Evolutionary conservation across 2,329 filamentous ascomycete genomes (phyloP).

Genomic region (Ophiosphaerella korrae): DNA sequence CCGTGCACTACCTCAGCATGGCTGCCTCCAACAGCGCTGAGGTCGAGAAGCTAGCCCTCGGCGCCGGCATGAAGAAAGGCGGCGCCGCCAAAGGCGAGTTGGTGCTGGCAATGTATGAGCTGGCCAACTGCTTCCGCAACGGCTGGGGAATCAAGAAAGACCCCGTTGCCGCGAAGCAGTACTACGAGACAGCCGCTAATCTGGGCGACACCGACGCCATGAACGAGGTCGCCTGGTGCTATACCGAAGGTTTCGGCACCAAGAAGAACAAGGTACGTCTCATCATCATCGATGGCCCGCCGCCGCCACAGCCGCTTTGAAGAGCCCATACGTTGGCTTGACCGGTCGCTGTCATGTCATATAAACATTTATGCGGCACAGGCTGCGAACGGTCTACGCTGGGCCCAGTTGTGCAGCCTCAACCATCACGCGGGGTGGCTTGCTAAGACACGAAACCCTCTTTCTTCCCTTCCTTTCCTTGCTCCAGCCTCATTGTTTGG

Average conservation of each 20-base stretch:
- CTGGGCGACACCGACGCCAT: conserved; percentile 95
- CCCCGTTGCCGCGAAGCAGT: conserved; percentile 81
- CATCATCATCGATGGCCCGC: conserved; percentile 8
- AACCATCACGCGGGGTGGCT: conserved; percentile 31
- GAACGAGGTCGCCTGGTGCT: conserved; percentile 97
- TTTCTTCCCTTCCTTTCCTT: conserved; percentile 3
- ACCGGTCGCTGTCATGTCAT: conserved; percentile 30
- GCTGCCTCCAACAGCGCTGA: conserved; percentile 89
- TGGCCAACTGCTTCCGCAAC: conserved; percentile 90
- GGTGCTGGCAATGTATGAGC: conserved; percentile 92
- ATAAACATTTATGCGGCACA: conserved; percentile 19
- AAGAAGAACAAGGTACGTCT: conserved; percentile 95
- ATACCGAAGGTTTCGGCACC: conserved; percentile 92
- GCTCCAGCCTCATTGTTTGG: conserved; percentile 48
- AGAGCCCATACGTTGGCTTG: conserved; percentile 15
- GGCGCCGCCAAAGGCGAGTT: conserved; percentile 95
- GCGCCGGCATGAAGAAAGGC: conserved; percentile 88
- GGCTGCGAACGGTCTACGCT: conserved; percentile 31
- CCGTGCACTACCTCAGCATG: conserved; percentile 82
- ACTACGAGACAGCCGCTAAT: conserved; percentile 97
- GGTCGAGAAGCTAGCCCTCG: conserved; percentile 82
- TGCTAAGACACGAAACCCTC: conserved; percentile 28
- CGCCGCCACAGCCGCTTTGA: conserved; percentile 6
- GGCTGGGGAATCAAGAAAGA: conserved; percentile 93
- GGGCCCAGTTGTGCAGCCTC: conserved; percentile 7